Conservation (phyloP, 306 rosid genomes). For the Vicia faba region DNA sequence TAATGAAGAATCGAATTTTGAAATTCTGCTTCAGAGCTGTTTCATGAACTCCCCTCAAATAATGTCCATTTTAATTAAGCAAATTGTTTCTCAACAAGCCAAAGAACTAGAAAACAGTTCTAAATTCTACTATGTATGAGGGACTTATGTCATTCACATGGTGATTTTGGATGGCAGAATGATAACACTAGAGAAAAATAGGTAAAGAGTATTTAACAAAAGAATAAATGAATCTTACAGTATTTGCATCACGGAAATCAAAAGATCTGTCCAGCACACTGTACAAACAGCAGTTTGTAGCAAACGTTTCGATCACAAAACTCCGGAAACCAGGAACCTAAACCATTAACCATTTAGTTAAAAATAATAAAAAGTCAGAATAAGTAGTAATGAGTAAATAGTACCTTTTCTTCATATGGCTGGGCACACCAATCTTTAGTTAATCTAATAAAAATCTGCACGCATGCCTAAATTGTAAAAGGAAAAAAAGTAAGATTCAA, state of each 20-base stretch:
- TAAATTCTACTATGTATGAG: not conserved
- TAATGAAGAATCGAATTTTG: slow-evolving; percentile 11
- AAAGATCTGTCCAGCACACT: slow-evolving; percentile 92
- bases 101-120: slow-evolving; percentile 12
- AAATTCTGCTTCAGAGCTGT: not conserved
- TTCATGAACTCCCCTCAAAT: slow-evolving; percentile 25
- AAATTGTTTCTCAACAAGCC: slow-evolving; percentile 8
- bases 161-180: slow-evolving; percentile 16
- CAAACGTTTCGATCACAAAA: slow-evolving; percentile 78
- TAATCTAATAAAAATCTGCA: slow-evolving; percentile 83
- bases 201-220: slow-evolving; percentile 25
- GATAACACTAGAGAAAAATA: slow-evolving; percentile 10
- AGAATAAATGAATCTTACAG: slow-evolving; percentile 59
- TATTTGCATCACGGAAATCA: slow-evolving; percentile 87
- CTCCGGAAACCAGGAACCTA: slow-evolving; percentile 95
- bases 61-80: not conserved
- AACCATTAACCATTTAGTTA: slow-evolving; percentile 35
- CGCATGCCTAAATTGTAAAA: slow-evolving; percentile 69
- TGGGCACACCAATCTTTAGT: slow-evolving; percentile 88
- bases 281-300: slow-evolving; percentile 86
- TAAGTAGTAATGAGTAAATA: slow-evolving; percentile 17
- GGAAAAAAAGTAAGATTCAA: slow-evolving; percentile 26
- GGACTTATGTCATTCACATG: not conserved
- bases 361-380: slow-evolving; percentile 22
- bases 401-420: slow-evolving; percentile 81